A percentile compares a stretch with the other conserved stretches of the same genome.
Conservation (phyloP, 106 monocot genomes). For the Dendrobium officinale region DNA sequence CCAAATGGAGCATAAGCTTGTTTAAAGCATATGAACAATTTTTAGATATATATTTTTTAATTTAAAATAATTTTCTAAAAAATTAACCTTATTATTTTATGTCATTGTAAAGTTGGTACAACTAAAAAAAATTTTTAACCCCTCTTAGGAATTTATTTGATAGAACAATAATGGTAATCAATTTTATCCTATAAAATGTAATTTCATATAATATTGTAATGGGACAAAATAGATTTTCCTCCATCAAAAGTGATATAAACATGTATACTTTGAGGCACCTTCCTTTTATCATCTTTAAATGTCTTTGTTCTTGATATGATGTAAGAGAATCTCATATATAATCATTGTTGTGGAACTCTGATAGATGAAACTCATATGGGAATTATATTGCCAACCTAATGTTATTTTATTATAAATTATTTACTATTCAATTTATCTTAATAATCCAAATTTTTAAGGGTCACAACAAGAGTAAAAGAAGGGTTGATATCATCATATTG, state of each 20-base stretch:
- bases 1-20: too few relatives aligned
- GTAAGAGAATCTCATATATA: constrained; percentile 17
- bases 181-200: too few relatives aligned
- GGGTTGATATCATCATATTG: not conserved
- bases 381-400: not conserved
- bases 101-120: too few relatives aligned
- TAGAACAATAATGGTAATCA: too few relatives aligned
- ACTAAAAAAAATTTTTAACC: too few relatives aligned
- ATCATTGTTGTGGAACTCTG: not conserved
- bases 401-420: too few relatives aligned
- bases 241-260: not conserved
- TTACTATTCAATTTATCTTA: too few relatives aligned
- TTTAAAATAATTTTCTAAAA: too few relatives aligned
- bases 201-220: not conserved
- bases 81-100: too few relatives aligned
- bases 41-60: too few relatives aligned
- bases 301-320: constrained; percentile 43
- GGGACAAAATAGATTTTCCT: not conserved
- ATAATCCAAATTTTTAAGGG: not conserved
- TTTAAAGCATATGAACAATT: too few relatives aligned
- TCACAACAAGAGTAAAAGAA: too few relatives aligned
- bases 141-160: not conserved
- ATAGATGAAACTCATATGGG: not conserved
- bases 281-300: constrained; percentile 42
- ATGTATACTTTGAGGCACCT: constrained; percentile 34